Evolutionary conservation across 345 rosid species (phyloP), one percentile per base, ranked within the genome.

Genomic region (Lepidium didymum): DNA sequence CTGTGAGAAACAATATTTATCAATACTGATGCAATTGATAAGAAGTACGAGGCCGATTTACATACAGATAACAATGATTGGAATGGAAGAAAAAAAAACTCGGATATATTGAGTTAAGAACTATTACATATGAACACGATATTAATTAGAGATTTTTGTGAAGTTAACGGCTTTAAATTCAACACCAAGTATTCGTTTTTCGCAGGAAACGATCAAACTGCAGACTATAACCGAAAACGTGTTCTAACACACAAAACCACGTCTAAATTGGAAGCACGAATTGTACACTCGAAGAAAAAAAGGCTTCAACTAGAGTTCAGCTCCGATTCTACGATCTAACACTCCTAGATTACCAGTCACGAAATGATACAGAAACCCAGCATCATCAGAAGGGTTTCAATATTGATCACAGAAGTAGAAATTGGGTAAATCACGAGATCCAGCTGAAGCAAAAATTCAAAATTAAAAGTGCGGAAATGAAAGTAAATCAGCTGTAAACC

Each of bases 1-100:
- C 98, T 93, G 87, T 58, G 64, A 58, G 40, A 36, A 47, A 65
- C 12, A 53, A 11, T 33, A 61, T 12, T 5, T 6, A 19, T 18
- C 44, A 55, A 44, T 2, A 18, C 11, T 18, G 25, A 33, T 29
- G 19, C 40, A 3, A 49, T 37, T 58, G 40, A 3, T 21, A 38
- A 47, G 66, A 41, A 69, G 40, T 23, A 47, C 19, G 16, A 57
- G 5, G 11, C 7, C 12, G 51, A 69, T 69, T 15, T 18, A 52
- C n/a, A 44, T 29, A 61, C 9, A 2, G 5, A 15, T 31, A 10
- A 7, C 42, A 15, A 61, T 62, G 31, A 37, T 12, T 33, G 55
- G 19, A 44, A 29, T 25, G 15, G 10, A 4, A 10, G 0, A n/a
- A 42, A 18, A 1, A 19, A 21, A n/a, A 52, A 27, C 9, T 51